Base-by-base conservation (phyloP, 1,284 basidiomycete genomes). In the Boletus mariae region DNA sequence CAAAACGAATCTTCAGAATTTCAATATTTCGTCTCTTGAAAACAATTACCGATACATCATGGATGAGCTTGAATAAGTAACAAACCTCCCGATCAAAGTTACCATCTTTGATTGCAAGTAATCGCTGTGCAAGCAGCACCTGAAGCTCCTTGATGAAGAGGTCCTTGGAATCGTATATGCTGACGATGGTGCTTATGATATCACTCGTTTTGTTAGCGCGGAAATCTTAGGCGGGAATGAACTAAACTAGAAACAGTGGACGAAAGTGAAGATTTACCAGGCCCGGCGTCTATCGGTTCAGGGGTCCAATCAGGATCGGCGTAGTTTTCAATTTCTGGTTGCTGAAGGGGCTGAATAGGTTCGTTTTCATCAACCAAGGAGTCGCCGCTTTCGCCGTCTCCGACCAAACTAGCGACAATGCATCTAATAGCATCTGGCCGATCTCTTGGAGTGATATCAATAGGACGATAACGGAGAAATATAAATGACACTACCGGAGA, bases 131-230 rank as follows among this genome's bases (percentile, higher is more conserved):
- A 12, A 98, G 81, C 11, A 96, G 73, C 1, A 90, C 84, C 67
- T 98, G 95, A 31, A 98, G 75, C 69, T 97, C 94, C 65, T 93
- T 94, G 62, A 98, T 84, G 62, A 98, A 97, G 9, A 95, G 80
- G 60, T 96, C 94, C 62, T 92, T 90, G 2, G 93, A 94, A 64
- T 96, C 92, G 64, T 96, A 98, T 59, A 98, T 98, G 67, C 91
- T 94, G 59, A 98, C 92, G 1, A 98, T 83, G 1, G 94, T 95
- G 65, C 91, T 94, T 62, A 98, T 87, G 56, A 97, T 84, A 66
- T 98, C 94, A 59, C 88, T 89, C 0, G 89, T 84, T 65, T 90
- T 93, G 65, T 88, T 92, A 0, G 89, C 84, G 31, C 92, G 80
- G 73, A 95, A 97, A 59, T 94, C 94, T 94, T 63, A 51, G 23